Evolutionary conservation across 2,329 filamentous ascomycete species (phyloP), one percentile per base, ranked within the genome.

Genomic region (Talaromyces rugulosus): DNA sequence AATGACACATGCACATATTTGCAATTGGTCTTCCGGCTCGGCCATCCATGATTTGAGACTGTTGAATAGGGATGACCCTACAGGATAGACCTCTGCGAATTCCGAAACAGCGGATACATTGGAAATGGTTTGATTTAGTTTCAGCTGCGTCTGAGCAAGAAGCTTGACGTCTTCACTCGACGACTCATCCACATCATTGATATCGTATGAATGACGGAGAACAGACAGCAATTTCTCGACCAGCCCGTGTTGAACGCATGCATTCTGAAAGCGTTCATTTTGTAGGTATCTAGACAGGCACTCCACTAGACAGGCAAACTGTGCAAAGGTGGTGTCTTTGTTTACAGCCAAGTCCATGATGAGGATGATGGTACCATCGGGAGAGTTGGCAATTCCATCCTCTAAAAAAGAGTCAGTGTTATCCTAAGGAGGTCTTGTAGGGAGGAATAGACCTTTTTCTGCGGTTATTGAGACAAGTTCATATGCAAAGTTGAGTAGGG

Each of bases 1-100:
- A 64, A 82, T 77, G 50, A 82, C 69, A 63, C 79, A 81, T 18
- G 78, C 74, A 58, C 78, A 80, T 54, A 80, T 74, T 47, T 79
- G 74, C 31, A 82, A 71, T 54, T 80, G 77, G n/a, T 77, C 74
- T 54, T 80, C 72, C 2, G 66, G 60, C 27, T 70, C 68, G 12
- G 65, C 63, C 16, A 81, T 70, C 78, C 79, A 81, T 7, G 71
- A 69, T 53, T 74, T 71, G 33, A 82, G 62, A 0, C 66, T 74
- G 18, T 72, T 65, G 4, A 74, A 68, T n/a, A 80, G 65, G 9
- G 69, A 34, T 14, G 75, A 77, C 6, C 69, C 70, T 47, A 80
- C 69, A 3, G 78, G 75, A 42, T 80, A 80, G 5, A 66, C 52
- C 30, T 72, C 66, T 23, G 72, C 65, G 54, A 80, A 80, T 11